Base-by-base conservation (phyloP, 2,329 filamentous ascomycete species). In the Neospermospora avenae region DNA sequence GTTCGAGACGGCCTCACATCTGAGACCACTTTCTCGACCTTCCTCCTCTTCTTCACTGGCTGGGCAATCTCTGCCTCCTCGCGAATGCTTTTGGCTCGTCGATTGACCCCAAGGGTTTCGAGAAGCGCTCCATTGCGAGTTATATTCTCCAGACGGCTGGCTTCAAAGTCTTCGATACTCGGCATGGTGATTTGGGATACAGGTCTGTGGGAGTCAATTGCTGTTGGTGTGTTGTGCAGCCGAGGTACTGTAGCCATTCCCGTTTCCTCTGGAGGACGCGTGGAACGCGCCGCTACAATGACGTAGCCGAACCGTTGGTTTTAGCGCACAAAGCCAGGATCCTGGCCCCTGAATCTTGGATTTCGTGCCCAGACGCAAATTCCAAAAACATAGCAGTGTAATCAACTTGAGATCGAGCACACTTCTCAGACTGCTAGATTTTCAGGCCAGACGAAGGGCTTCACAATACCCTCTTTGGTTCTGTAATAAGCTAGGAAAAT, bases 61-160 rank as follows among this genome's bases (percentile, higher is more conserved):
- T 53, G 44, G 4, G 18, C 16, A 5, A 16, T 4, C 46, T 37
- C 37, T 20, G 55, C 39, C 6, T 34, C 16, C 13, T 52, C 46
- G 20, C 42, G 45, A 22, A 60, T 60, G 13, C 51, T 31, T 44
- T 60, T 57, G 45, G 53, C 58, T 53, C 53, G 58, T 25, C 57
- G 45, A 11, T 57, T 53, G 24, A 59, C 58, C 5, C 52, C 58
- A 2, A 60, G 54, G 20, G 18, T 57, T 10, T 60, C 53, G 16
- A 60, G 58, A 41, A 60, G 58, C 13, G 58, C 53, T 3, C 37
- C 46, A 41, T 60, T 60, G 3, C 48, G 58, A 18, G 20, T 57
- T 18, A 60, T 56, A 52, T 60, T 60, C 4, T 35, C 45, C 5
- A 60, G 46, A 18, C 58, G 31, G 6, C 54, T 39, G 18, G 41